A percentile compares a stretch with the other conserved stretches of the same genome.
These are phyloP conservation scores for Kitagawia praeruptora DNA, from an alignment of 129 eudicot genomes.

Conservation along the genomic window DNA sequence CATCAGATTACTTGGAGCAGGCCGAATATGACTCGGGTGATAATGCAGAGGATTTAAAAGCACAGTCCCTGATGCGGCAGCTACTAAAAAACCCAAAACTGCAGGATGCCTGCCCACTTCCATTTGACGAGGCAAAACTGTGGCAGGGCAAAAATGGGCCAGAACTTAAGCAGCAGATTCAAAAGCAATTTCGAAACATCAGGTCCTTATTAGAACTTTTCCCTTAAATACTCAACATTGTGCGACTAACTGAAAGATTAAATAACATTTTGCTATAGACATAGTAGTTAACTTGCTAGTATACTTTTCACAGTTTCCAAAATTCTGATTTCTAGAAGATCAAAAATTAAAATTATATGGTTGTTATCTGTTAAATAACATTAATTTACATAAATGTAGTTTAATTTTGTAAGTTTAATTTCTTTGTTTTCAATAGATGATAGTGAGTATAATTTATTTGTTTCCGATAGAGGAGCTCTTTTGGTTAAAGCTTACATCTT, in stretches of 20 bases:
- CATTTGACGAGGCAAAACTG: conserved; percentile 82
- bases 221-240: neutral
- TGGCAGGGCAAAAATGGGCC: conserved; percentile 98
- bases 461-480: neutral
- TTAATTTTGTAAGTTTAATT: neutral
- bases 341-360: neutral
- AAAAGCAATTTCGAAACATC: conserved; percentile 78
- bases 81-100: conserved; percentile 65
- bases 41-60: conserved; percentile 63
- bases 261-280: neutral
- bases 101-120: conserved; percentile 89
- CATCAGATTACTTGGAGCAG: conserved; percentile 75
- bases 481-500: neutral
- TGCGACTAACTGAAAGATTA: neutral
- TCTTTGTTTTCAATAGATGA: neutral
- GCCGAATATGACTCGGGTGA: conserved; percentile 93
- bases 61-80: conserved; percentile 60
- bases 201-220: conserved; percentile 33
- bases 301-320: neutral
- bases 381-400: neutral
- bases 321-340: neutral
- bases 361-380: neutral
- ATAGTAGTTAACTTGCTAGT: neutral
- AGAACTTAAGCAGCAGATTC: conserved; percentile 71
- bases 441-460: neutral